Conservation (phyloP, 2,329 filamentous ascomycete species). For the Phaeophleospora eucalypticola region DNA sequence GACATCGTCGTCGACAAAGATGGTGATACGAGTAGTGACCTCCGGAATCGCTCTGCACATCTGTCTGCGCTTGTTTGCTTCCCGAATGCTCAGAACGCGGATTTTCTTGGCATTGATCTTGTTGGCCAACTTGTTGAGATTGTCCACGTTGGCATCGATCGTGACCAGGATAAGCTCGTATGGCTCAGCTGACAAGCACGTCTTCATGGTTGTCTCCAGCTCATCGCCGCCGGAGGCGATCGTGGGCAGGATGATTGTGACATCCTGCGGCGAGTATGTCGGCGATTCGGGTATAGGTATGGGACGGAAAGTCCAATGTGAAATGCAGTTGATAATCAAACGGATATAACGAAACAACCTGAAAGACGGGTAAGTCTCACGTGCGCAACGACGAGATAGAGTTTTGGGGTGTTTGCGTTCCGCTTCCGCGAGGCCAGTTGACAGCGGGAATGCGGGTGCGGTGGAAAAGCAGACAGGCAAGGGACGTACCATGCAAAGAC, state of each 20-base stretch:
- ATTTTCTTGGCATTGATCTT: slow-evolving; percentile 62
- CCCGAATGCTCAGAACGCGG: slow-evolving; percentile 69
- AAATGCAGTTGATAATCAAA: slow-evolving; percentile 76
- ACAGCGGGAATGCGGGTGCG: slow-evolving; percentile 2
- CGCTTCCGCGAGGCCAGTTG: slow-evolving; percentile 8
- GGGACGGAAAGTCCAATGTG: slow-evolving; percentile 83
- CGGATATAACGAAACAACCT: slow-evolving; percentile 87
- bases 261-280: slow-evolving; percentile 74
- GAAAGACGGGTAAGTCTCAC: slow-evolving; percentile 24
- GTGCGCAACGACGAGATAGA: slow-evolving; percentile 18
- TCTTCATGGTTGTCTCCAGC: slow-evolving; percentile 73
- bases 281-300: slow-evolving; percentile 78
- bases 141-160: slow-evolving; percentile 71
- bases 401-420: slow-evolving; percentile 11
- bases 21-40: slow-evolving; percentile 76
- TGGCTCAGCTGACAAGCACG: slow-evolving; percentile 67
- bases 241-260: slow-evolving; percentile 90
- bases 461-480: background rate
- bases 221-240: slow-evolving; percentile 85
- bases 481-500: slow-evolving; percentile 32
- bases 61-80: slow-evolving; percentile 93
- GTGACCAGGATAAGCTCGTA: slow-evolving; percentile 79
- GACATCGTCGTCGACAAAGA: slow-evolving; percentile 95
- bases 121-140: slow-evolving; percentile 43
- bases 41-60: slow-evolving; percentile 86